Conservation (phyloP, 805 yeast species). For the Pichia nanzhaoensis region DNA sequence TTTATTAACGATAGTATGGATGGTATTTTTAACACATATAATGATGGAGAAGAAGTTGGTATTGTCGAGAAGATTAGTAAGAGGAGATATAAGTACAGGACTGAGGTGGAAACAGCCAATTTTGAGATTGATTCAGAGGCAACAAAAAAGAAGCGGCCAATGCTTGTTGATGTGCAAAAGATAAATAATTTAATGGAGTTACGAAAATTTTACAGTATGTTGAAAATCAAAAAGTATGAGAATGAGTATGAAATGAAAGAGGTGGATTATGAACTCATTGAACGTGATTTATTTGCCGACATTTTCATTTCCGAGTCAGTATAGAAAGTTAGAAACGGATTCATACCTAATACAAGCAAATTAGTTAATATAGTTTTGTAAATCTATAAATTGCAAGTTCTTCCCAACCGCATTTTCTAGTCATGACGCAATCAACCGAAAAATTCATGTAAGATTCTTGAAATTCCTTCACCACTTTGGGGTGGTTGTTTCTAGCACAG, state of each 20-base stretch:
- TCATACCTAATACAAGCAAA: background rate
- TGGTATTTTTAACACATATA: slow-evolving; percentile 22
- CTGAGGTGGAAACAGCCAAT: slow-evolving; percentile 18
- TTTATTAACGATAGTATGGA: slow-evolving; percentile 57
- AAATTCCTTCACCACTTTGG: slow-evolving; percentile 46
- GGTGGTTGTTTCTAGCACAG: slow-evolving; percentile 87
- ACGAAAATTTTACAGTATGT: slow-evolving; percentile 56
- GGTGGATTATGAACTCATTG: slow-evolving; percentile 41
- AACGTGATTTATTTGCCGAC: slow-evolving; percentile 53
- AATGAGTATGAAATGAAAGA: slow-evolving; percentile 47
- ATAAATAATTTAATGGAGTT: slow-evolving; percentile 41
- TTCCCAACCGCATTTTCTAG: slow-evolving; percentile 94
- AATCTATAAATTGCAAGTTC: slow-evolving; percentile 72
- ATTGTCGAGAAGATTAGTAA: slow-evolving; percentile 30
- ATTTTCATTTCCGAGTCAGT: slow-evolving; percentile 29
- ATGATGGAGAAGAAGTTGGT: slow-evolving; percentile 23
- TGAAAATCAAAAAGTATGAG: slow-evolving; percentile 61
- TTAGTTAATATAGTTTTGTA: slow-evolving; percentile 19
- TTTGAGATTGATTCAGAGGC: slow-evolving; percentile 7
- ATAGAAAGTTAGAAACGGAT: background rate
- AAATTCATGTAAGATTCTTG: slow-evolving; percentile 33
- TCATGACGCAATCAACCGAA: slow-evolving; percentile 45
- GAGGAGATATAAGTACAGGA: slow-evolving; percentile 11
- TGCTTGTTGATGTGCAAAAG: slow-evolving; percentile 37
- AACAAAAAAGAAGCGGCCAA: slow-evolving; percentile 31